Percentiles rank a stretch among this genome's conserved stretches.
Evolutionary conservation across 441 rosid genomes (phyloP).

Genomic region (Viola pubescens): DNA sequence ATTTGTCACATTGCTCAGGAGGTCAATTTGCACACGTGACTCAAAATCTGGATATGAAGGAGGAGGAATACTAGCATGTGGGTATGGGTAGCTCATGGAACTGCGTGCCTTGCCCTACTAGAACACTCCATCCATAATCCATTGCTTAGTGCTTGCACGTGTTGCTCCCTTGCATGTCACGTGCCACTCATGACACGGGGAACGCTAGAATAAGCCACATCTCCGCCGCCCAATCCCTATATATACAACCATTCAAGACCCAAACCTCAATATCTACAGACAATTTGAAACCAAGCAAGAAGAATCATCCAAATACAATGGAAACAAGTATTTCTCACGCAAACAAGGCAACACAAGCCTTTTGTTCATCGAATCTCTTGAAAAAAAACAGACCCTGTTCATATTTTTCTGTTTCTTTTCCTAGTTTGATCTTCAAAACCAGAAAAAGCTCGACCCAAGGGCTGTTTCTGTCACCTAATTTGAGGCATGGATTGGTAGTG

Average conservation of each 20-base stretch:
- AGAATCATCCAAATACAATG: neutral
- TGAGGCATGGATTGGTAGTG: neutral
- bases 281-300: neutral
- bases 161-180: neutral
- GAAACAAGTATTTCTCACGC: neutral
- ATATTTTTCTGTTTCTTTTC: neutral
- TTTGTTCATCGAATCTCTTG: neutral
- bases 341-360: neutral
- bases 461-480: neutral
- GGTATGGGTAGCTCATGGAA: neutral
- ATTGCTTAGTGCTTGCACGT: constrained; percentile 5
- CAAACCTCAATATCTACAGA: neutral
- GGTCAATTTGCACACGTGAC: too few species aligned
- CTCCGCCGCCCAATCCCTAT: neutral
- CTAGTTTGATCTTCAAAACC: neutral
- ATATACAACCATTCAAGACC: neutral
- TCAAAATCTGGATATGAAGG: too few species aligned
- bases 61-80: too few species aligned
- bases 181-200: neutral
- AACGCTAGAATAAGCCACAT: neutral
- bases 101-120: constrained; percentile 11
- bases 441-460: neutral
- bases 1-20: too few species aligned
- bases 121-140: neutral
- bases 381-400: neutral